Evolutionary conservation across 495 filamentous ascomycete species (phyloP), one percentile per base, ranked within the genome.

Genomic region (Aspergillus biplanus): DNA sequence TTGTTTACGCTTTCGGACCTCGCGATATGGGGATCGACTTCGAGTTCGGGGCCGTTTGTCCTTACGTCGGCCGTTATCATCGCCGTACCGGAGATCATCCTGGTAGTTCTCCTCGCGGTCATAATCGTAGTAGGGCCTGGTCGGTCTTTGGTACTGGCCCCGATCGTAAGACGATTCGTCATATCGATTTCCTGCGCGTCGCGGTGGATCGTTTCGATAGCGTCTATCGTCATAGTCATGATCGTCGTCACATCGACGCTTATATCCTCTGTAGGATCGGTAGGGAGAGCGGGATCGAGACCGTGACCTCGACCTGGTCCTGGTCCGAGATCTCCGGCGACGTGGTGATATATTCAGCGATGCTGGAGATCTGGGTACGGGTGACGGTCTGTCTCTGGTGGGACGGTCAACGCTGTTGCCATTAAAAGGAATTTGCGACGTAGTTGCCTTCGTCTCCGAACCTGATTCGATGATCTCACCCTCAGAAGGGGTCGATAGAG

Each of bases 381-480:
- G 72, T 64, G 75, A 73, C 68, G 66, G 66, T 76, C 76, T 78
- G 71, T 62, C 83, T 86, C 83, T 88, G 78, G 86, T 82, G 74
- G 82, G 83, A 85, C 88, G 86, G 87, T 90, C 89, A 86, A 91
- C 86, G 80, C 82, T 88, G 81, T 79, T 86, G 79, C 87, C 88
- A 87, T 85, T 81, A 69, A 88, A 82, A 78, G 88, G 89, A 82
- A 83, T 81, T 83, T 86, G 87, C 85, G 92, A 92, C 83, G 81
- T 84, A 86, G 79, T 87, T 88, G 85, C 87, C 86, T 86, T 87
- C 78, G 69, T 79, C 82, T 87, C 87, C 81, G 79, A 83, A 77
- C 79, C 83, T 77, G 86, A 86, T 79, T 90, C 92, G 80, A 90
- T 78, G 77, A 96, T 93, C 85, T 97, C 93, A 78, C 93, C 93